Conservation (phyloP, 78 protist genomes). For the Guillardia theta region DNA sequence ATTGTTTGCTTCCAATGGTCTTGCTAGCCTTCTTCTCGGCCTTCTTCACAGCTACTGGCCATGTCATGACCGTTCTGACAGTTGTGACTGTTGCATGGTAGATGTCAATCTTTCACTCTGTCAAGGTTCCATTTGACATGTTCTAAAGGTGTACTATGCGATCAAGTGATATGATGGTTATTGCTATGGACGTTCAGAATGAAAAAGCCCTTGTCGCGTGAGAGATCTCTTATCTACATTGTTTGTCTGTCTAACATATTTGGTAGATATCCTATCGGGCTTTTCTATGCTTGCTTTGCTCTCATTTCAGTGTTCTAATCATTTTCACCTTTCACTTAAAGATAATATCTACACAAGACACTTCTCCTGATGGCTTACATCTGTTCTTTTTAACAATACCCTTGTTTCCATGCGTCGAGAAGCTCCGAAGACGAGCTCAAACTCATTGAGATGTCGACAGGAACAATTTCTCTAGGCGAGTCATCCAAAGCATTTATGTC, state of each 20-base stretch:
- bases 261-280: slow-evolving; percentile 82
- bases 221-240: background rate
- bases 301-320: slow-evolving; percentile 77
- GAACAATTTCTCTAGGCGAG: too few relatives aligned
- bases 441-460: too few relatives aligned
- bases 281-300: slow-evolving; percentile 84
- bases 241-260: background rate
- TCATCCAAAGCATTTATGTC: too few relatives aligned
- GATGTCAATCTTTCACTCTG: slow-evolving; percentile 62
- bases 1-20: slow-evolving; percentile 89
- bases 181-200: slow-evolving; percentile 62
- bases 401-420: too few relatives aligned
- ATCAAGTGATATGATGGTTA: slow-evolving; percentile 68
- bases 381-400: too few relatives aligned
- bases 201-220: slow-evolving; percentile 45
- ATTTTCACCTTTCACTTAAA: too few relatives aligned
- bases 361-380: too few relatives aligned
- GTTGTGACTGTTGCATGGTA: slow-evolving; percentile 69
- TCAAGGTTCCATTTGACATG: background rate
- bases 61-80: slow-evolving; percentile 57
- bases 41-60: slow-evolving; percentile 27
- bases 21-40: slow-evolving; percentile 68
- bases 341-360: too few relatives aligned
- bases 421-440: too few relatives aligned
- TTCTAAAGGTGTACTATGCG: background rate